Conservation (phyloP, 441 rosid species). For the Syzygium malaccense region DNA sequence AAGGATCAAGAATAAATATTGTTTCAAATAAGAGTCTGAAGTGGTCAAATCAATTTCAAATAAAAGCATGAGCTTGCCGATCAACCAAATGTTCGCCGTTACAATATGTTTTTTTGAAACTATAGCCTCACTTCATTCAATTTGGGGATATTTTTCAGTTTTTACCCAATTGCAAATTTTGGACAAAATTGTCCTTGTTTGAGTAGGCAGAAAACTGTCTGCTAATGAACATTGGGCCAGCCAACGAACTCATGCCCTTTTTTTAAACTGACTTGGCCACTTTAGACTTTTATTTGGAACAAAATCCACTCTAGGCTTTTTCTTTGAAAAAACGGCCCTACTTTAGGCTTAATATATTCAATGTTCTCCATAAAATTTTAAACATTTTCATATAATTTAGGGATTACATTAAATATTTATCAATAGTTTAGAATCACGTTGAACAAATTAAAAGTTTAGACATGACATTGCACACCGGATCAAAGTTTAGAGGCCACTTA, state of each 20-base stretch:
- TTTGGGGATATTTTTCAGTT: neutral
- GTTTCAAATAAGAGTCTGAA: neutral
- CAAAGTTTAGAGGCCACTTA: no score
- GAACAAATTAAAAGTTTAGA: no score
- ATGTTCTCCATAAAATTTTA: no score
- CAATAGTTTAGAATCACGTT: no score
- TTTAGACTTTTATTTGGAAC: neutral
- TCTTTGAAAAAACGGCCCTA: neutral
- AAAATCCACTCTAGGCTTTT: neutral
- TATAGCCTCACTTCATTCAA: no score
- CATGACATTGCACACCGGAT: no score
- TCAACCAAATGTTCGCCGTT: rapidly evolving
- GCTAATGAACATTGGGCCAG: neutral
- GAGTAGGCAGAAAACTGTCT: neutral
- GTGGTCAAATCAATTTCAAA: no score
- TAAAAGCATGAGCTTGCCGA: no score
- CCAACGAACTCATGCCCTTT: neutral
- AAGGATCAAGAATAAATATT: neutral
- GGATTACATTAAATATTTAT: no score
- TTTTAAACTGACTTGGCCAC: neutral
- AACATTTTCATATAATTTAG: neutral
- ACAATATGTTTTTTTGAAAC: no score
- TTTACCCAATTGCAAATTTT: neutral
- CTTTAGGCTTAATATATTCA: neutral
- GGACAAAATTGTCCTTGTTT: neutral